Percentiles rank a stretch among this genome's conserved stretches.
Conservation (phyloP, 2,329 filamentous ascomycete species). For the Aureobasidium melanogenum region DNA sequence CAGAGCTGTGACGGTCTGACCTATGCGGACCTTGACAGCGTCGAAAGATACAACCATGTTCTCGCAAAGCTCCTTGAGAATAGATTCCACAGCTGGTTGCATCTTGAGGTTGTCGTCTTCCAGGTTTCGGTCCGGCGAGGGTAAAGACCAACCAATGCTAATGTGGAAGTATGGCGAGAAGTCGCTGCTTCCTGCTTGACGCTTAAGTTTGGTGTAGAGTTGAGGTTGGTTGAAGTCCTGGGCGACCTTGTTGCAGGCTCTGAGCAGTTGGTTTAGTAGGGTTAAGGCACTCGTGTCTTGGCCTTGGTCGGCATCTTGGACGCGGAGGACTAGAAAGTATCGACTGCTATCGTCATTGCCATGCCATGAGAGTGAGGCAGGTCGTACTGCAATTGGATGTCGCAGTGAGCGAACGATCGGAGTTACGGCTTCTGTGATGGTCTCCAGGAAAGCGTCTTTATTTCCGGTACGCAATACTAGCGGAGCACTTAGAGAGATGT, state of each 20-base stretch:
- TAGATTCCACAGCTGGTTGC: constrained; percentile 11
- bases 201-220: constrained; percentile 48
- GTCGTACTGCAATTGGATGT: constrained; percentile 33
- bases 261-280: constrained; percentile 45
- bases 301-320: neutral
- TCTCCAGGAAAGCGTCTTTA: constrained; percentile 58
- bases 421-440: constrained; percentile 32
- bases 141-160: constrained; percentile 77
- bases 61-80: constrained; percentile 4
- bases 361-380: constrained; percentile 52
- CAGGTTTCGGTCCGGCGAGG: constrained; percentile 15
- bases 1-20: constrained; percentile 27
- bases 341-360: constrained; percentile 59
- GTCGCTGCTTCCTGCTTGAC: constrained; percentile 18
- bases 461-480: constrained; percentile 64
- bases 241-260: constrained; percentile 56
- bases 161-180: constrained; percentile 60
- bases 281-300: constrained; percentile 21
- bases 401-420: constrained; percentile 12
- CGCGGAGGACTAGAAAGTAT: constrained; percentile 58
- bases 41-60: constrained; percentile 26
- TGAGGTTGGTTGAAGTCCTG: constrained; percentile 54
- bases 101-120: constrained; percentile 12
- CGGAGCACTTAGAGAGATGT: constrained; percentile 83
- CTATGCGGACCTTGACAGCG: constrained; percentile 41